phyloP scores from a whole-genome alignment of 371 early-diverging fungal genomes.

The Sporodiniella umbellata region DNA sequence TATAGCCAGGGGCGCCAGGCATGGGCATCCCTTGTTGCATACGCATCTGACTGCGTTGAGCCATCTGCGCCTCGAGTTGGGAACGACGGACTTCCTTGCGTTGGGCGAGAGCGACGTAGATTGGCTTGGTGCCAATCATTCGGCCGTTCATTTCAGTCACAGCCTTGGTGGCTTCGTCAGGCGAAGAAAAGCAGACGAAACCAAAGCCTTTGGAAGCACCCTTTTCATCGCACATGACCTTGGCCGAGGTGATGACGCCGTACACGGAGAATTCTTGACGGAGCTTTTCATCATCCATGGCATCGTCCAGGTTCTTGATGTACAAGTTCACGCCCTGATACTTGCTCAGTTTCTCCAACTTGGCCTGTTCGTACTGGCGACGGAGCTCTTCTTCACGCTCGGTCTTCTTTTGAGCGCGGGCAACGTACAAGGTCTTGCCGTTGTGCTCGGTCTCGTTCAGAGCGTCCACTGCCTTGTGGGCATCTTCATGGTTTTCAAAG shows the following conservation, averaged over 20 bases:
- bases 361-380: slow-evolving; percentile 89
- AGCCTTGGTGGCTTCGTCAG: slow-evolving; percentile 91
- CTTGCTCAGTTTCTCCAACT: slow-evolving; percentile 93
- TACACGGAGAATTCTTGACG: slow-evolving; percentile 93
- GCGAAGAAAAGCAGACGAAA: slow-evolving; percentile 89
- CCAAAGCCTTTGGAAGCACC: slow-evolving; percentile 82
- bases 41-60: slow-evolving; percentile 86
- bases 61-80: slow-evolving; percentile 92
- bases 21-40: slow-evolving; percentile 56
- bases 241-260: slow-evolving; percentile 94
- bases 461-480: slow-evolving; percentile 88
- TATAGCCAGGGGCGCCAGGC: slow-evolving; percentile 47
- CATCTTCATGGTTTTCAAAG: slow-evolving; percentile 91
- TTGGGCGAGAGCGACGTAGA: slow-evolving; percentile 97
- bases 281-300: slow-evolving; percentile 92
- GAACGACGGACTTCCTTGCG: slow-evolving; percentile 94
- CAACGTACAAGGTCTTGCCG: slow-evolving; percentile 93
- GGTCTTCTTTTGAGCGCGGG: slow-evolving; percentile 98
- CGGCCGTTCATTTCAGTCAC: slow-evolving; percentile 90
- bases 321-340: slow-evolving; percentile 98
- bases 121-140: slow-evolving; percentile 92
- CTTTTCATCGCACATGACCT: slow-evolving; percentile 96
- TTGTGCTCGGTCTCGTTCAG: slow-evolving; percentile 90
- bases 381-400: slow-evolving; percentile 98
- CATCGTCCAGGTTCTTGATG: slow-evolving; percentile 97